Conservation (phyloP, 306 rosid species). For the Lotus japonicus region DNA sequence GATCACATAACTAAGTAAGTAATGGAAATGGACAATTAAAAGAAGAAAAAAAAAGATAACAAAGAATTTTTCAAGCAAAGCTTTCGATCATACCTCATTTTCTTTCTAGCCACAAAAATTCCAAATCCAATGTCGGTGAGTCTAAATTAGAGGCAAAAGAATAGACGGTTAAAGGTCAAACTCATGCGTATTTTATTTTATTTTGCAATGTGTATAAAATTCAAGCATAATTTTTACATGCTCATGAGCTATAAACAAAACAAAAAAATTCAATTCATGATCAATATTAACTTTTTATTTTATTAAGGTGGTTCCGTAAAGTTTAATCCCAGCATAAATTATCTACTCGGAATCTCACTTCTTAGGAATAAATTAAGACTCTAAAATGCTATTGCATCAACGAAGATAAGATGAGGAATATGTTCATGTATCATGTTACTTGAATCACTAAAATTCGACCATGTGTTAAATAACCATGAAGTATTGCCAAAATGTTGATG, state of each 20-base stretch:
- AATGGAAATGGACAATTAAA: conserved; percentile 1
- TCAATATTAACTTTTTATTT: neutral
- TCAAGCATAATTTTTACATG: neutral
- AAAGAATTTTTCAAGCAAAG: neutral
- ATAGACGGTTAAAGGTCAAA: conserved; percentile 13
- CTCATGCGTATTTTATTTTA: neutral
- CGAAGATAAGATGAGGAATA: neutral
- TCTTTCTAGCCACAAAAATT: neutral
- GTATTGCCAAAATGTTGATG: conserved; percentile 8
- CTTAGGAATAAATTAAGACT: neutral
- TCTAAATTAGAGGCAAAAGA: conserved; percentile 6
- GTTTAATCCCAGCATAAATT: neutral
- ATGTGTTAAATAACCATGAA: conserved; percentile 7
- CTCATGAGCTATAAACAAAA: neutral
- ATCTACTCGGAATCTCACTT: neutral
- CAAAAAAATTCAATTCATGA: neutral
- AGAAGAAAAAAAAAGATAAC: neutral
- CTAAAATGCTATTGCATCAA: neutral
- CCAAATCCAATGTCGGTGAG: neutral
- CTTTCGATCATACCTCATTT: neutral
- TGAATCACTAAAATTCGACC: conserved; percentile 5
- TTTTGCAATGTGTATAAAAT: neutral
- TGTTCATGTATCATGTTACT: neutral
- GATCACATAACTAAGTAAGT: neutral
- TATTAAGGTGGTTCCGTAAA: neutral